These are phyloP conservation scores for Oryza nivara DNA, from an alignment of 176 grass and related monocot genomes.

Conservation along the genomic window DNA sequence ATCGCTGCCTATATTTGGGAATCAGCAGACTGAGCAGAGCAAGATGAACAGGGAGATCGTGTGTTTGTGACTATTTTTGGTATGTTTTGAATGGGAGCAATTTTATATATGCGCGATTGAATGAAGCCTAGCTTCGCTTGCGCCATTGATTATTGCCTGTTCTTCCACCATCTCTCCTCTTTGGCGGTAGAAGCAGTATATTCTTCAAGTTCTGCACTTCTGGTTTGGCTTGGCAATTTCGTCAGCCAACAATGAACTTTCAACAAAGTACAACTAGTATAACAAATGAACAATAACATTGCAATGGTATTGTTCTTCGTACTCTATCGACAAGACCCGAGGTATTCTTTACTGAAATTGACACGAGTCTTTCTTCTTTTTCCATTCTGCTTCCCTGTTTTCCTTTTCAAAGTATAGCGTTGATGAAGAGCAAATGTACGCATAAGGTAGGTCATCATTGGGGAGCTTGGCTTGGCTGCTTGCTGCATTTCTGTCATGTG, in stretches of 20 bases:
- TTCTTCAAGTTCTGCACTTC: neutral
- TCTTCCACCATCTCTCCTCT: neutral
- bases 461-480: neutral
- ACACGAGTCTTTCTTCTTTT: neutral
- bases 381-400: neutral
- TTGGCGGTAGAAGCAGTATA: neutral
- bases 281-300: neutral
- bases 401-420: neutral
- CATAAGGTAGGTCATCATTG: conserved; percentile 21
- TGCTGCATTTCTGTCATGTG: conserved; percentile 4
- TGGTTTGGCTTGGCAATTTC: neutral
- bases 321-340: neutral
- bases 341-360: neutral
- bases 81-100: neutral
- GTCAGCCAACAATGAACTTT: neutral
- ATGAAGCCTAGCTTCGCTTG: neutral
- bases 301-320: neutral
- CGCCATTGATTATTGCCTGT: neutral
- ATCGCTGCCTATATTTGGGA: conserved; percentile 1
- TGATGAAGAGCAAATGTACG: neutral
- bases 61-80: neutral
- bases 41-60: neutral
- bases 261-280: neutral
- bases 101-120: neutral
- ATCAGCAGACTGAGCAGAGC: conserved; percentile 5